Percentiles rank a stretch among this genome's conserved stretches.
phyloP scores from a whole-genome alignment of 805 yeast species.

The Suhomyces sp. region DNA sequence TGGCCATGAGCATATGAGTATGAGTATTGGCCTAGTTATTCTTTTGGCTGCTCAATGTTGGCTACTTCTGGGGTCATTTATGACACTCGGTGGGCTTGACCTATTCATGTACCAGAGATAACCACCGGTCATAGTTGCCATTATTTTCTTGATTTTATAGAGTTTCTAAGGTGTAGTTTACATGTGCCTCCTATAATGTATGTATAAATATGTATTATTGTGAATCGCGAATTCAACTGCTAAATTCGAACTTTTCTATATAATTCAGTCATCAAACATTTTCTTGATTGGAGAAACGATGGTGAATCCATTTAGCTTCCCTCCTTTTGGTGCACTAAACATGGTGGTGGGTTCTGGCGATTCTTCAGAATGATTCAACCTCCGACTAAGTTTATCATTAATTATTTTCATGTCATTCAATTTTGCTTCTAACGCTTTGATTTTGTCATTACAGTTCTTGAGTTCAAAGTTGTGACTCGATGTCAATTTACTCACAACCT shows the following conservation, averaged over 20 bases:
- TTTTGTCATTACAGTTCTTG: conserved; percentile 34
- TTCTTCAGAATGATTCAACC: conserved; percentile 11
- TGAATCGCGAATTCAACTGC: not conserved
- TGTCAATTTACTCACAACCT: conserved; percentile 37
- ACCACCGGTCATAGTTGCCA: too few species aligned
- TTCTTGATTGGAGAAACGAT: conserved; percentile 33
- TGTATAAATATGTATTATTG: not conserved
- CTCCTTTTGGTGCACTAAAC: conserved; percentile 19
- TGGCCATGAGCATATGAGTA: not conserved
- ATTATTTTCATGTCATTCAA: conserved; percentile 27
- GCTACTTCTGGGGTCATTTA: too few species aligned
- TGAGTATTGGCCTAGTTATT: too few species aligned
- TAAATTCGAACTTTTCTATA: not conserved
- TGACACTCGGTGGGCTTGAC: too few species aligned
- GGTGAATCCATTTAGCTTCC: conserved; percentile 38
- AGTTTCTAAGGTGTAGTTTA: too few species aligned
- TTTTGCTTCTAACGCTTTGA: conserved; percentile 29
- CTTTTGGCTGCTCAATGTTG: too few species aligned
- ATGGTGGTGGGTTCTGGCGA: not conserved
- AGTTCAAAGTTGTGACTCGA: conserved; percentile 33
- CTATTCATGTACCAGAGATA: too few species aligned
- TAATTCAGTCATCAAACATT: not conserved
- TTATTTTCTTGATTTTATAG: too few species aligned
- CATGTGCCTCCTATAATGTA: not conserved
- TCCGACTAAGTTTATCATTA: conserved; percentile 32